Conservation (phyloP, 2,329 filamentous ascomycete genomes). For the Colletotrichum orchidophilum region DNA sequence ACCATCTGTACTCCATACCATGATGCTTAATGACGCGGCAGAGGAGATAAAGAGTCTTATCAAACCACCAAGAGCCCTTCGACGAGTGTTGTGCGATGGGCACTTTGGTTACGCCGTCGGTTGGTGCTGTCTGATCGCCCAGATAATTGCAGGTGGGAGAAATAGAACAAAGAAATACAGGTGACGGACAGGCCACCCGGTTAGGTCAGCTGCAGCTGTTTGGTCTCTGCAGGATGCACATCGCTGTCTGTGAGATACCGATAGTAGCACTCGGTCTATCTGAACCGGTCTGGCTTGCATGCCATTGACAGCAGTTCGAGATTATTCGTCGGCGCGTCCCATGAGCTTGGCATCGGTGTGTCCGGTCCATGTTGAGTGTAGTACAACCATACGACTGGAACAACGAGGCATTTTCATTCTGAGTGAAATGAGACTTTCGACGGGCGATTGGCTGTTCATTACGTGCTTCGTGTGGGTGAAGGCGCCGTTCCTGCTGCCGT, state of each 20-base stretch:
- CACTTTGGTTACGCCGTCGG: background rate
- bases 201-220: background rate
- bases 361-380: background rate
- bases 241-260: background rate
- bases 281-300: background rate
- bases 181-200: background rate
- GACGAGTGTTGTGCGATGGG: background rate
- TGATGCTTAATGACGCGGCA: background rate
- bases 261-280: constrained; percentile 1
- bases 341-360: constrained; percentile 3
- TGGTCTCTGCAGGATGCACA: background rate
- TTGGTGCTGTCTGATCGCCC: background rate
- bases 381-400: background rate
- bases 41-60: background rate
- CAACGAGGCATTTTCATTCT: background rate
- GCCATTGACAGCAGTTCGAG: background rate
- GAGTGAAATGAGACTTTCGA: background rate
- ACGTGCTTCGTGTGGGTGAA: constrained; percentile 28
- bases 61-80: background rate
- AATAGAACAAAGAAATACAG: background rate
- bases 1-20: background rate
- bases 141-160: background rate
- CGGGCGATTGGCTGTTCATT: background rate
- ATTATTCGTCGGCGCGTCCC: background rate
- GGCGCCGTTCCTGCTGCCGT: constrained; percentile 18